Percentiles rank a stretch among this genome's conserved stretches.
Evolutionary conservation across 768 basidiomycete genomes (phyloP).

Genomic region (Nidularia sp.): DNA sequence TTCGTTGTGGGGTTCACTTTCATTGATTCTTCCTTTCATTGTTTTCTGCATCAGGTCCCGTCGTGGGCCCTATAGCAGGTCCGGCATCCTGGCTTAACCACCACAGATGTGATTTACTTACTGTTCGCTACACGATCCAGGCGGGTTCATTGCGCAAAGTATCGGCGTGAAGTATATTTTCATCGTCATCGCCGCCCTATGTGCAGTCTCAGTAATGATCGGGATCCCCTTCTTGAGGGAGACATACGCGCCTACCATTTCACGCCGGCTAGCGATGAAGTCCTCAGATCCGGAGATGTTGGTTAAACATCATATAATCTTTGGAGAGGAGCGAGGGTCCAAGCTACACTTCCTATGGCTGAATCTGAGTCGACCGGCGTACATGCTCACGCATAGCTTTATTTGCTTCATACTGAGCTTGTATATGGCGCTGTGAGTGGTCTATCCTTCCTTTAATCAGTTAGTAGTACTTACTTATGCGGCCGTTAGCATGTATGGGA

Average conservation of each 20-base stretch:
- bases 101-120: neutral
- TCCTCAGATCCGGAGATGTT: constrained; percentile 43
- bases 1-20: too few relatives aligned
- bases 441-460: neutral
- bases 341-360: constrained; percentile 45
- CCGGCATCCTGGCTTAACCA: neutral
- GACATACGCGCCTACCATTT: constrained; percentile 73
- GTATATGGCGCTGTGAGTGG: constrained; percentile 67
- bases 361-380: constrained; percentile 57
- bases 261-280: constrained; percentile 35
- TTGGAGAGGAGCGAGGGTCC: constrained; percentile 19
- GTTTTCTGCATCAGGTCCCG: constrained; percentile 26
- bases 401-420: constrained; percentile 70
- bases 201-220: constrained; percentile 35
- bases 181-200: constrained; percentile 40
- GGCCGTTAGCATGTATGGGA: constrained; percentile 50
- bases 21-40: too few relatives aligned
- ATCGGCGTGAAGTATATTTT: constrained; percentile 64
- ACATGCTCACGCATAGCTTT: constrained; percentile 56
- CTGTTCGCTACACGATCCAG: constrained; percentile 11
- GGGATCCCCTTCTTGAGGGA: constrained; percentile 66
- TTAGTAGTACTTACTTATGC: constrained; percentile 1
- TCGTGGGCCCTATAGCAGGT: constrained; percentile 51
- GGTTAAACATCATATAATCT: constrained; percentile 18
- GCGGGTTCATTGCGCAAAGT: constrained; percentile 59